These are phyloP conservation scores for Cryphonectria radicalis DNA, from an alignment of 2,329 filamentous ascomycete genomes.

Conservation along the genomic window DNA sequence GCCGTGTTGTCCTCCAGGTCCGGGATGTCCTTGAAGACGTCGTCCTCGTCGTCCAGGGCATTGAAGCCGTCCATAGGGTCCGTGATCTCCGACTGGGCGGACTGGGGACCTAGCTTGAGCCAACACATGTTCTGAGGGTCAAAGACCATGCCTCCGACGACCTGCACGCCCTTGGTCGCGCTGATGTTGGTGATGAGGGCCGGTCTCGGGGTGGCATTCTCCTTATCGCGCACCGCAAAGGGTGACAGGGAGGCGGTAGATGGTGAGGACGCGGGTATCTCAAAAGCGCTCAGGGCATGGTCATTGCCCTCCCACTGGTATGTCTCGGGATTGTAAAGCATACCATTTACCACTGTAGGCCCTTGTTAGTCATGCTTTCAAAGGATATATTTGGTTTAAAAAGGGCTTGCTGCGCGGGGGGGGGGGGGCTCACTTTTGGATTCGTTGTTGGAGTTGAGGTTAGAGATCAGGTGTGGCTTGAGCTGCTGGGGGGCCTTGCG, in stretches of 20 bases:
- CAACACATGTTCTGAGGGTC: conserved; percentile 97
- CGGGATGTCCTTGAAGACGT: conserved; percentile 93
- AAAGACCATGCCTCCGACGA: conserved; percentile 98
- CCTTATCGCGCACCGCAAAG: conserved; percentile 56
- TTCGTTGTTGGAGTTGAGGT: conserved; percentile 74
- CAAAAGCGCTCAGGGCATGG: conserved; percentile 79
- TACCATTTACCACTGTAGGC: conserved; percentile 78
- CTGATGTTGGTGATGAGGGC: conserved; percentile 92
- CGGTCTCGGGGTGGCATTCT: conserved; percentile 64
- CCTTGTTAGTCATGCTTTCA: conserved; percentile 8
- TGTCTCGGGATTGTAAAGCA: conserved; percentile 89
- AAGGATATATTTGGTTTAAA: neutral
- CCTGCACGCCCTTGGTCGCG: conserved; percentile 82
- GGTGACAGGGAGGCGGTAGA: conserved; percentile 52
- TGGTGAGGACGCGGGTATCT: conserved; percentile 61
- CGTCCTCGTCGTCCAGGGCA: conserved; percentile 82
- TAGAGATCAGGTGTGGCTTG: conserved; percentile 89
- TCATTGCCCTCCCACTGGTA: conserved; percentile 98
- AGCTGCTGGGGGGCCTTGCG: conserved; percentile 61
- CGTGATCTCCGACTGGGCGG: conserved; percentile 51
- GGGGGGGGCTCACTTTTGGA: conserved; percentile 80
- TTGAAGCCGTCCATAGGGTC: conserved; percentile 69
- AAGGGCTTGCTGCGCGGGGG: neutral
- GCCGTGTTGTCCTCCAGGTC: conserved; percentile 76
- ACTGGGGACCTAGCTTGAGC: conserved; percentile 72